These are phyloP conservation scores for Gossypium longicalyx DNA, from an alignment of 345 rosid genomes.

Conservation along the genomic window DNA sequence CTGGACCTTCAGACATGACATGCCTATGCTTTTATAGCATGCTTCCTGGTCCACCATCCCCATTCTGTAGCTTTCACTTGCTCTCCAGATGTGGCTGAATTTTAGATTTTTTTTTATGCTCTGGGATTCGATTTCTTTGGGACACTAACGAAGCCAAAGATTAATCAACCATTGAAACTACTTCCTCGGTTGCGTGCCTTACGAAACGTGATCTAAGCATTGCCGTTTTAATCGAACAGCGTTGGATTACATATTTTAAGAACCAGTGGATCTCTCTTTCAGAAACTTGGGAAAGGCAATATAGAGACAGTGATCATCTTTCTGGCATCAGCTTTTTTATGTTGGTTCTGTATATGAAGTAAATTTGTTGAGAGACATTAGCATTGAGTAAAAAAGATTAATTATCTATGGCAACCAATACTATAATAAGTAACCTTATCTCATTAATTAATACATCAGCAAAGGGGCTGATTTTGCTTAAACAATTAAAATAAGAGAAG, in stretches of 20 bases:
- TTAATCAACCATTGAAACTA: background rate
- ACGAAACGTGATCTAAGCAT: background rate
- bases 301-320: background rate
- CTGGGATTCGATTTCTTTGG: background rate
- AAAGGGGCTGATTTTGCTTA: constrained; percentile 3
- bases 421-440: background rate
- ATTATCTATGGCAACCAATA: background rate
- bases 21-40: background rate
- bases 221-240: background rate
- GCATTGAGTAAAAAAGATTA: background rate
- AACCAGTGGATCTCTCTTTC: no score
- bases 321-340: background rate
- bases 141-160: no score
- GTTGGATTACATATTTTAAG: background rate
- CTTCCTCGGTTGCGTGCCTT: background rate
- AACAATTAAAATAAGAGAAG: constrained; percentile 4
- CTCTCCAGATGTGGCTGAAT: background rate
- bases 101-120: background rate
- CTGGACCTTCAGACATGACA: constrained; percentile 3
- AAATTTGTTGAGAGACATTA: background rate
- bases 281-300: no score
- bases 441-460: background rate
- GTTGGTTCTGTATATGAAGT: background rate
- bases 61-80: background rate
- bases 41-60: constrained; percentile 7